Evolutionary conservation across 1,284 basidiomycete genomes (phyloP), one percentile per base, ranked within the genome.

Genomic region (Tilletia setariae): DNA sequence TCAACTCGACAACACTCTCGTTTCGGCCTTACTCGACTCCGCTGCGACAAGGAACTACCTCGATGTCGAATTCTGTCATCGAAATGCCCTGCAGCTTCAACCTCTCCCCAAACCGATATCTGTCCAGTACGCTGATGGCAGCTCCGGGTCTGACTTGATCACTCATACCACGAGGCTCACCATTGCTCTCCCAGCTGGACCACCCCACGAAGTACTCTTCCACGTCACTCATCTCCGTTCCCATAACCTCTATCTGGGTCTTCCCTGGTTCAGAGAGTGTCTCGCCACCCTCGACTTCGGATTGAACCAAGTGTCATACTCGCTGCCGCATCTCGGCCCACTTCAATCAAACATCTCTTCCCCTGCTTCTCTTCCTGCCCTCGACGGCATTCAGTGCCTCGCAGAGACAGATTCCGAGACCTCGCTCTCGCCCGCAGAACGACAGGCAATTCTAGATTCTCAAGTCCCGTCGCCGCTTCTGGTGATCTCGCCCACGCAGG

Each of bases 221-320:
- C 23, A 56, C 21, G 53, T 56, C 6, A 56, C 53, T 25, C 53
- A 21, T 56, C 53, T 56, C n/a, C n/a, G n/a, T n/a, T n/a, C n/a
- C n/a, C n/a, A n/a, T n/a, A n/a, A n/a, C n/a, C n/a, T n/a, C n/a
- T 56, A 28, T 19, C 53, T 56, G 8, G 53, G 53, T 28, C 53
- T 56, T 7, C 25, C 53, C 25, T 56, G 53, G 53, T 56, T 56
- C 53, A 23, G 32, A 25, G 53, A 56, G 11, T 30, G 25, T 28
- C 15, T 25, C 21, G 53, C 53, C 23, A 56, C 25, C 23, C 53
- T 56, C 11, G 53, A 56, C 25, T 56, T 56, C 53, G 23, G 53
- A 8, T 23, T 16, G 7, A 16, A n/a, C 47, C 6, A 23, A 19
- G 19, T 49, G 19, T 7, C 47, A 7, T 49, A 8, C 47, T 49